Evolutionary conservation across 495 filamentous ascomycete species (phyloP).

Genomic region (Massariosphaeria phaeospora): DNA sequence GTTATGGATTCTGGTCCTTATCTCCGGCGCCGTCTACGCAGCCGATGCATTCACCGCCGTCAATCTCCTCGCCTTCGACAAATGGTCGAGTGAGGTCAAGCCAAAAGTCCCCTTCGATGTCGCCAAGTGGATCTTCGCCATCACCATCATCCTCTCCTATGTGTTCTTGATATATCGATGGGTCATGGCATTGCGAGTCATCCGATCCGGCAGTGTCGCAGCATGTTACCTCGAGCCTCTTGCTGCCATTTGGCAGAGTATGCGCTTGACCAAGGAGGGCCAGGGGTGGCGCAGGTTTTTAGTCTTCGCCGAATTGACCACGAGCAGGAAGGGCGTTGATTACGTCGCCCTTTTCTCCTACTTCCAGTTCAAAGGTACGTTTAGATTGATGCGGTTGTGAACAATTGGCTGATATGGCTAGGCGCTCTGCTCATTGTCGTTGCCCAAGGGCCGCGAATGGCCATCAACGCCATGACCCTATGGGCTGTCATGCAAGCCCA

Average conservation of each 20-base stretch:
- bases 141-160: slow-evolving; percentile 82
- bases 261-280: slow-evolving; percentile 59
- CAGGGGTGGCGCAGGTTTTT: slow-evolving; percentile 80
- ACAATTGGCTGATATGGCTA: slow-evolving; percentile 33
- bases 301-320: slow-evolving; percentile 87
- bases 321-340: slow-evolving; percentile 83
- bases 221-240: slow-evolving; percentile 85
- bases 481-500: slow-evolving; percentile 71
- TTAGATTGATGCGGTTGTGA: slow-evolving; percentile 10
- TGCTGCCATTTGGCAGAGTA: slow-evolving; percentile 73
- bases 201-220: slow-evolving; percentile 78
- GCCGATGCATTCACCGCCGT: slow-evolving; percentile 91
- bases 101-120: slow-evolving; percentile 64
- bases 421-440: slow-evolving; percentile 84
- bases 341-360: slow-evolving; percentile 91
- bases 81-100: slow-evolving; percentile 56
- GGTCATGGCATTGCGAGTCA: slow-evolving; percentile 69
- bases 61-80: slow-evolving; percentile 78
- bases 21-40: slow-evolving; percentile 78
- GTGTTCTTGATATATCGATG: slow-evolving; percentile 71
- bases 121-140: slow-evolving; percentile 84
- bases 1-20: slow-evolving; percentile 70
- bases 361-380: slow-evolving; percentile 84
- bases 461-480: slow-evolving; percentile 81
- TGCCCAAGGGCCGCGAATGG: slow-evolving; percentile 85